These are phyloP conservation scores for Microascus cirrosus DNA, from an alignment of 2,329 filamentous ascomycete genomes.

Conservation along the genomic window DNA sequence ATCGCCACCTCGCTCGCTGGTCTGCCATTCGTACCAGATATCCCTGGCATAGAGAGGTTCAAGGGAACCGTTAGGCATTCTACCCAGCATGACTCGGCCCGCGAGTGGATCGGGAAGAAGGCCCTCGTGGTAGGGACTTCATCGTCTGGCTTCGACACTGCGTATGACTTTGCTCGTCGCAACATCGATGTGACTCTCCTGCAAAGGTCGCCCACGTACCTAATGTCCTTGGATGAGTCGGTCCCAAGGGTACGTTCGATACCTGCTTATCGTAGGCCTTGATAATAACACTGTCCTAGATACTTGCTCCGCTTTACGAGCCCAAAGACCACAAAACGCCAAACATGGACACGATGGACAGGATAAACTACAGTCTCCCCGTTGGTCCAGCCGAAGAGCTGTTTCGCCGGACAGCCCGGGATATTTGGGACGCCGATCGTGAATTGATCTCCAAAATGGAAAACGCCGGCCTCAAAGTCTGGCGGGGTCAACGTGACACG, in stretches of 20 bases:
- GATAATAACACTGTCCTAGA: constrained; percentile 40
- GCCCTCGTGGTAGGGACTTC: background rate
- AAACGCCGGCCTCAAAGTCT: constrained; percentile 15
- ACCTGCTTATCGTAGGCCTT: constrained; percentile 14
- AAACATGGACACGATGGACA: too few relatives aligned
- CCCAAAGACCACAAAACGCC: too few relatives aligned
- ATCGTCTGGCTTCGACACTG: background rate
- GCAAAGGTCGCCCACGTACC: constrained; percentile 15
- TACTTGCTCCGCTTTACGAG: constrained; percentile 36
- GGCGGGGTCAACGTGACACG: constrained; percentile 21
- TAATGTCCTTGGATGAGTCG: constrained; percentile 18
- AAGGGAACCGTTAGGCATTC: constrained; percentile 66
- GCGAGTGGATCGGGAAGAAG: background rate
- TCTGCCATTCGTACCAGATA: constrained; percentile 59
- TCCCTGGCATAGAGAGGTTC: constrained; percentile 61
- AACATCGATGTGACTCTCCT: background rate
- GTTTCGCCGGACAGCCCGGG: constrained; percentile 6
- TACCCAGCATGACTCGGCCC: constrained; percentile 31
- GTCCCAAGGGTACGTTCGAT: constrained; percentile 15
- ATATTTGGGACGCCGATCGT: constrained; percentile 7
- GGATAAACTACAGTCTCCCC: too few relatives aligned
- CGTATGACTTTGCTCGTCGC: background rate
- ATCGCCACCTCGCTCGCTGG: constrained; percentile 38
- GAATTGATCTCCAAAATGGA: background rate
- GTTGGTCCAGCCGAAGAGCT: too few relatives aligned